Percentiles rank a stretch among this genome's conserved stretches.
phyloP scores from a whole-genome alignment of 495 filamentous ascomycete species.

The Penicillium paxilli region DNA sequence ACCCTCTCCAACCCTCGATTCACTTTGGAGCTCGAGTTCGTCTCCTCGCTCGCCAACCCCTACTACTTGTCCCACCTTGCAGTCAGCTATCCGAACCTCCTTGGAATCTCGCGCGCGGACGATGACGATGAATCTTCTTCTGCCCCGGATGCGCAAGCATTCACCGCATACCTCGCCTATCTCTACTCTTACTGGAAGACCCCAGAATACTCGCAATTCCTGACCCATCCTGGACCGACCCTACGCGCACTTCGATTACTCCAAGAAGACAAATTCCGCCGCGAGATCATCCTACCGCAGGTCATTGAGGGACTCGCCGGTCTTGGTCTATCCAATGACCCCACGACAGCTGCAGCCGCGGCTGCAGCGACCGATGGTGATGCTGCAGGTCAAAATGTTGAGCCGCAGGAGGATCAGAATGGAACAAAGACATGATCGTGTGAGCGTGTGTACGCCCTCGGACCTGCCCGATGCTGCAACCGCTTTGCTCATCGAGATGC shows the following conservation, averaged over 20 bases:
- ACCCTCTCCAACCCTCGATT: conserved; percentile 45
- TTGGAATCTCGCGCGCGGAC: conserved; percentile 41
- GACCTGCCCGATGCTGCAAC: not conserved
- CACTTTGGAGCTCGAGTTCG: conserved; percentile 63
- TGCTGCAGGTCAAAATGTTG: conserved; percentile 32
- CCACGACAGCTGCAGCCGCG: conserved; percentile 14
- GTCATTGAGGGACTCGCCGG: conserved; percentile 62
- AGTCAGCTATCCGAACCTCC: conserved; percentile 53
- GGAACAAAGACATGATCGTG: conserved; percentile 27
- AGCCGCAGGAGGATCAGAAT: conserved; percentile 21
- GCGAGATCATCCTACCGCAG: conserved; percentile 76
- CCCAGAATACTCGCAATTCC: conserved; percentile 79
- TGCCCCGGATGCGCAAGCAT: conserved; percentile 59
- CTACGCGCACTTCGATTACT: conserved; percentile 78
- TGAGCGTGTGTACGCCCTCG: not conserved
- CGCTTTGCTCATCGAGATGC: not conserved
- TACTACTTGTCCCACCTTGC: conserved; percentile 83
- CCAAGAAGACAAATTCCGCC: conserved; percentile 79
- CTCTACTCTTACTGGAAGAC: conserved; percentile 78
- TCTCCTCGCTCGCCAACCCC: conserved; percentile 82
- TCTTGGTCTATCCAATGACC: conserved; percentile 46
- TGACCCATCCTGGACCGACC: conserved; percentile 82
- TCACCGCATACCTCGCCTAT: conserved; percentile 79
- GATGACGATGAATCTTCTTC: conserved; percentile 45
- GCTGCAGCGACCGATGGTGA: conserved; percentile 19